Evolutionary conservation across 2,329 filamentous ascomycete species (phyloP).

Genomic region (Sphaceloma murrayae): DNA sequence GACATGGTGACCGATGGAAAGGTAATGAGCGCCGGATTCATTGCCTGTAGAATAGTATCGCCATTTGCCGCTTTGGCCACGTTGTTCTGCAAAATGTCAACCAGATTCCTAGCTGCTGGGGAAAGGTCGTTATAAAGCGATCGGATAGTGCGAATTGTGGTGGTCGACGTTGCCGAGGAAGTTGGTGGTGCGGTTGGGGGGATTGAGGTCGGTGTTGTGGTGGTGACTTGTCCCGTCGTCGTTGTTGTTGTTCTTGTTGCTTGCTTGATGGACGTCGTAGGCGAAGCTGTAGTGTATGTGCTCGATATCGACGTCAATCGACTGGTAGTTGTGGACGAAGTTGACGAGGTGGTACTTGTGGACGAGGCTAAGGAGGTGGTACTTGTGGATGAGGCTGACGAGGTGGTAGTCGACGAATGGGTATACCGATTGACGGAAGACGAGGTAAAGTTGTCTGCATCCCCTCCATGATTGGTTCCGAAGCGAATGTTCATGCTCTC

Average conservation of each 20-base stretch:
- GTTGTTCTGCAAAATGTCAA: neutral
- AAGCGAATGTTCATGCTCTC: neutral
- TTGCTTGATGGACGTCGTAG: too few species aligned
- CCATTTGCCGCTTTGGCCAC: neutral
- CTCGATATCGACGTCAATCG: neutral
- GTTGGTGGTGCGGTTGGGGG: too few species aligned
- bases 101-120: neutral
- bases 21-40: neutral
- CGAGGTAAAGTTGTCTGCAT: neutral
- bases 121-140: neutral
- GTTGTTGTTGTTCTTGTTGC: too few species aligned
- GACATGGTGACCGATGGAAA: neutral
- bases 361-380: neutral
- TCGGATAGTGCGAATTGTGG: neutral
- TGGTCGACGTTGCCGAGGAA: neutral
- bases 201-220: too few species aligned
- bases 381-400: too few species aligned
- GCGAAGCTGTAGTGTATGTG: too few species aligned
- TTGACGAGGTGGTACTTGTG: neutral
- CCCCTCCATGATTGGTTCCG: neutral
- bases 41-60: neutral
- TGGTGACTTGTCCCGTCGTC: too few species aligned
- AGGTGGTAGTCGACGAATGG: neutral
- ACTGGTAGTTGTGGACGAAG: neutral
- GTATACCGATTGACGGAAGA: neutral